phyloP scores from a whole-genome alignment of 768 basidiomycete genomes.

The Podaxis sp. region DNA sequence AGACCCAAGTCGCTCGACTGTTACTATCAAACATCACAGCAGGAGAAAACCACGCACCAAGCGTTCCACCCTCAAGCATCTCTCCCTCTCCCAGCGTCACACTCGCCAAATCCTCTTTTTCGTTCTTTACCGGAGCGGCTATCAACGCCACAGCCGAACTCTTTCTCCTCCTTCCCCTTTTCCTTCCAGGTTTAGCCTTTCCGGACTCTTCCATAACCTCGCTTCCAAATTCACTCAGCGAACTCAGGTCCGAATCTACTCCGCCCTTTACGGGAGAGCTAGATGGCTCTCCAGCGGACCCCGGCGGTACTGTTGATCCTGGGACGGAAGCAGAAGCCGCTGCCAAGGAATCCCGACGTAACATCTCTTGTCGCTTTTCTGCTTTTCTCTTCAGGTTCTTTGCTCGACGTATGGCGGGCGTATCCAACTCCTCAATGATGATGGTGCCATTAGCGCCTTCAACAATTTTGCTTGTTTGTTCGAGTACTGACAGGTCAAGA shows the following conservation, averaged over 20 bases:
- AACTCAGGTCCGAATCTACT: conserved; percentile 39
- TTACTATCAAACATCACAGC: neutral
- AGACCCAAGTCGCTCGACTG: conserved; percentile 3
- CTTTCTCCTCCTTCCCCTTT: conserved; percentile 13
- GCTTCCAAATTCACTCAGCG: conserved; percentile 38
- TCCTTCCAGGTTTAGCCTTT: neutral
- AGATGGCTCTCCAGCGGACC: neutral
- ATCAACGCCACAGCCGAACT: neutral
- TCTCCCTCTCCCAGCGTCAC: conserved; percentile 13
- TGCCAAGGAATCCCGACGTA: neutral
- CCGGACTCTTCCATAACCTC: conserved; percentile 11
- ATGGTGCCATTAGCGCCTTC: conserved; percentile 40
- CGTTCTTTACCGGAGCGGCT: conserved; percentile 11
- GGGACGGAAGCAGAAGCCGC: neutral
- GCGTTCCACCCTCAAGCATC: conserved; percentile 42
- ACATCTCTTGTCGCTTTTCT: conserved; percentile 9
- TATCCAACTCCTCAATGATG: conserved; percentile 69
- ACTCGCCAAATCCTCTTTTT: conserved; percentile 1
- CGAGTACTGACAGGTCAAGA: neutral
- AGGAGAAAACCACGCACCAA: conserved; percentile 42
- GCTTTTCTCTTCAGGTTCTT: conserved; percentile 34
- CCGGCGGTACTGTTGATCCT: neutral
- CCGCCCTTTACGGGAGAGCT: neutral
- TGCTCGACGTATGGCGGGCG: conserved; percentile 60
- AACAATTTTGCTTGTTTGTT: conserved; percentile 16